Percentiles rank a stretch among this genome's conserved stretches.
Conservation (phyloP, 495 filamentous ascomycete species). For the Sabuloglossum arenarium region DNA sequence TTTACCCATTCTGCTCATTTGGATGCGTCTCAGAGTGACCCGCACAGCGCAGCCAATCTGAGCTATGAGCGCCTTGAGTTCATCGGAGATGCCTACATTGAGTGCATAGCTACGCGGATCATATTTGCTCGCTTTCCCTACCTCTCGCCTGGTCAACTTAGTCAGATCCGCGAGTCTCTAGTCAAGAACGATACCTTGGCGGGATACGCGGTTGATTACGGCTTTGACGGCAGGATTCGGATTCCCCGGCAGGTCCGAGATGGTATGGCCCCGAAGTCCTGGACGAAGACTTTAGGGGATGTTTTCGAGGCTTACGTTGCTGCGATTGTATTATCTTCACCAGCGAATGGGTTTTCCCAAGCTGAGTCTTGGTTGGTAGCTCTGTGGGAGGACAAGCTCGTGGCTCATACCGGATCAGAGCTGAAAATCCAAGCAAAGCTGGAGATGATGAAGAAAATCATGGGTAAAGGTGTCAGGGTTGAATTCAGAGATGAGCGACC, state of each 20-base stretch:
- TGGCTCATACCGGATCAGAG: slow-evolving; percentile 17
- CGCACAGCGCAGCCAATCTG: slow-evolving; percentile 3
- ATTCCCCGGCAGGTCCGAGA: slow-evolving; percentile 24
- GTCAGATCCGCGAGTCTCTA: slow-evolving; percentile 44
- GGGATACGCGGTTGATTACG: slow-evolving; percentile 41
- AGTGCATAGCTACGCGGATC: slow-evolving; percentile 30
- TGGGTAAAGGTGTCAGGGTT: slow-evolving; percentile 37
- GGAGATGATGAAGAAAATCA: slow-evolving; percentile 32
- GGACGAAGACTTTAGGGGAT: slow-evolving; percentile 55
- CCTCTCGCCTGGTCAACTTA: slow-evolving; percentile 34
- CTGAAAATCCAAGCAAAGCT: slow-evolving; percentile 24
- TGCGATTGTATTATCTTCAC: slow-evolving; percentile 45
- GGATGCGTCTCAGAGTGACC: slow-evolving; percentile 7
- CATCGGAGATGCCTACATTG: slow-evolving; percentile 55
- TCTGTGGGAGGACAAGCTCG: slow-evolving; percentile 38
- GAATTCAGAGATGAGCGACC: slow-evolving; percentile 38
- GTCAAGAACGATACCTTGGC: slow-evolving; percentile 63
- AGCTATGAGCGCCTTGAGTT: slow-evolving; percentile 55
- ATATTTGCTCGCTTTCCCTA: slow-evolving; percentile 24
- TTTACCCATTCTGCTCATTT: slow-evolving; percentile 42
- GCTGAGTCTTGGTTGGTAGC: slow-evolving; percentile 45
- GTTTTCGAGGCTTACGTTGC: slow-evolving; percentile 81
- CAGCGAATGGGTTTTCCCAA: slow-evolving; percentile 31
- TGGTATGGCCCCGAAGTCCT: slow-evolving; percentile 20
- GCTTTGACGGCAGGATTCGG: slow-evolving; percentile 36